Conservation (phyloP, 1,284 basidiomycete species). For the Wallemia ichthyophaga region DNA sequence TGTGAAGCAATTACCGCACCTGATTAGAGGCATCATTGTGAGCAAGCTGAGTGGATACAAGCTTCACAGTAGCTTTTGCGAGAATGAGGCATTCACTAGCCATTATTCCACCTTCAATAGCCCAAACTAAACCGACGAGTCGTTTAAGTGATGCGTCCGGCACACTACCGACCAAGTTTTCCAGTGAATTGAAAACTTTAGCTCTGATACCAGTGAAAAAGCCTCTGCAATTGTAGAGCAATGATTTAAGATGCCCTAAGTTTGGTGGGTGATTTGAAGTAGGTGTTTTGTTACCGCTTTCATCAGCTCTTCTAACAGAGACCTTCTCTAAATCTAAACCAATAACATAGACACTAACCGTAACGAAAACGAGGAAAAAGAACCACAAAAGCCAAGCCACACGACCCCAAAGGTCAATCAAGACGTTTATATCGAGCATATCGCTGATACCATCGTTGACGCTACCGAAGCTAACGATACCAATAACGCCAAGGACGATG, state of each 20-base stretch:
- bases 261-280: neutral
- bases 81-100: slow-evolving; percentile 70
- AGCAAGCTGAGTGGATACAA: slow-evolving; percentile 38
- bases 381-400: slow-evolving; percentile 51
- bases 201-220: slow-evolving; percentile 23
- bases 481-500: slow-evolving; percentile 49
- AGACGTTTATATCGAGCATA: slow-evolving; percentile 32
- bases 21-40: slow-evolving; percentile 53
- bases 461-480: slow-evolving; percentile 50
- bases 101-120: slow-evolving; percentile 57
- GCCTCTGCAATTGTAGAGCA: neutral
- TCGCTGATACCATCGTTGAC: slow-evolving; percentile 40
- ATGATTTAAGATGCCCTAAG: neutral
- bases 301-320: neutral
- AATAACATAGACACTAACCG: slow-evolving; percentile 6
- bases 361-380: slow-evolving; percentile 11
- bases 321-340: slow-evolving; percentile 7
- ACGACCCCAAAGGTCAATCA: slow-evolving; percentile 52
- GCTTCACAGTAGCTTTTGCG: slow-evolving; percentile 53
- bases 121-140: slow-evolving; percentile 73
- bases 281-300: slow-evolving; percentile 1
- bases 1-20: slow-evolving; percentile 12
- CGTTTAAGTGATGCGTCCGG: slow-evolving; percentile 56
- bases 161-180: slow-evolving; percentile 40
- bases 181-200: slow-evolving; percentile 30